Percentiles rank a stretch among this genome's conserved stretches.
Conservation (phyloP, 257 asterid genomes). For the Nicotiana tabacum region DNA sequence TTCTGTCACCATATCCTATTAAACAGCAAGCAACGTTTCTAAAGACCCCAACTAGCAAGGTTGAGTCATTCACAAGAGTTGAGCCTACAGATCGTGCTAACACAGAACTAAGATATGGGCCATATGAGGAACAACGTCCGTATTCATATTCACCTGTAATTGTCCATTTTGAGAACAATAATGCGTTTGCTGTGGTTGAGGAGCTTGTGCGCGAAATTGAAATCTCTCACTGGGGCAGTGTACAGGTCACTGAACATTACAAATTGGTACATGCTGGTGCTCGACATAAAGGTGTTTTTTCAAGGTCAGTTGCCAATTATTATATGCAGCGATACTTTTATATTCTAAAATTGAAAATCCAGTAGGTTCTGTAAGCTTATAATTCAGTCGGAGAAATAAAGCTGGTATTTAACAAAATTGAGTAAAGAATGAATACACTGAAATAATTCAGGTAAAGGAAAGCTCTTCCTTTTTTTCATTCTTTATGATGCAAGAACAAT, state of each 20-base stretch:
- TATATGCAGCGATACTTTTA: not conserved
- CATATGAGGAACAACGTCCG: constrained; percentile 56
- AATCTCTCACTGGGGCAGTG: constrained; percentile 97
- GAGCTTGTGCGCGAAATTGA: constrained; percentile 99
- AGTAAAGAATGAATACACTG: not conserved
- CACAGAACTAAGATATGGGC: constrained; percentile 80
- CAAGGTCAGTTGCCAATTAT: constrained; percentile 55
- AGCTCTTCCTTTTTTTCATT: not conserved
- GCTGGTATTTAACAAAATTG: not conserved
- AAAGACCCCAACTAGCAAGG: constrained; percentile 63
- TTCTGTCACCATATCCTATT: constrained; percentile 78
- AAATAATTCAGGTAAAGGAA: not conserved
- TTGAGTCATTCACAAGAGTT: constrained; percentile 84
- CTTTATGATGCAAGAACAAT: not conserved
- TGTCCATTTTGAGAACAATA: constrained; percentile 84
- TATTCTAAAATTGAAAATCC: not conserved
- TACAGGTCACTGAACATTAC: constrained; percentile 84
- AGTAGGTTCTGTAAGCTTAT: not conserved
- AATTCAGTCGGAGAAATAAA: not conserved
- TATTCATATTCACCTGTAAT: constrained; percentile 64
- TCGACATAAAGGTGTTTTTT: constrained; percentile 81
- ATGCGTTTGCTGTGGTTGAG: constrained; percentile 94
- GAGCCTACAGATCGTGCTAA: constrained; percentile 70
- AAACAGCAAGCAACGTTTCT: constrained; percentile 73
- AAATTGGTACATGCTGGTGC: constrained; percentile 92